These are phyloP conservation scores for Cyclaneusma minus DNA, from an alignment of 2,329 filamentous ascomycete genomes.

Conservation along the genomic window DNA sequence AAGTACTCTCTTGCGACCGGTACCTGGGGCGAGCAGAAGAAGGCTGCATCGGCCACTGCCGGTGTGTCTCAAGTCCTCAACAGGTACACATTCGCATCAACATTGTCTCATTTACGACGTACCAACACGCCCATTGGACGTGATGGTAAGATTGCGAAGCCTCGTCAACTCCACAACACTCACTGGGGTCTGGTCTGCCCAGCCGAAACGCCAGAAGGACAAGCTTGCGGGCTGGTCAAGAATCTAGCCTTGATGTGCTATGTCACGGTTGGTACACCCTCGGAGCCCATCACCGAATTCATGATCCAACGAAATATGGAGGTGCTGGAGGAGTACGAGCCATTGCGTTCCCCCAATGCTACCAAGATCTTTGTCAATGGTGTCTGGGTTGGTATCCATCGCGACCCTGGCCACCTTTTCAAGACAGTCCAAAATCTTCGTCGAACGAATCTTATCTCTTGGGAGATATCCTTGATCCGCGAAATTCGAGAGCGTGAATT, in stretches of 20 bases:
- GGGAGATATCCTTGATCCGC: constrained; percentile 86
- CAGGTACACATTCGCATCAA: constrained; percentile 93
- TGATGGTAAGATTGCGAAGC: constrained; percentile 96
- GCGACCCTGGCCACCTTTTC: constrained; percentile 75
- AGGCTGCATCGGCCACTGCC: constrained; percentile 84
- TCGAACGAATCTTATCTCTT: constrained; percentile 68
- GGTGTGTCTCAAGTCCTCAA: constrained; percentile 98
- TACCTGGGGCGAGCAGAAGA: constrained; percentile 99
- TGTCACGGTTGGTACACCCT: constrained; percentile 86
- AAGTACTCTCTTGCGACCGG: constrained; percentile 96
- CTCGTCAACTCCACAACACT: constrained; percentile 93
- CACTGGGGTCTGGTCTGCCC: constrained; percentile 98
- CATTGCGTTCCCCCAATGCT: constrained; percentile 69
- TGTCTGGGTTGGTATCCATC: constrained; percentile 92
- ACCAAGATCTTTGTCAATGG: constrained; percentile 98
- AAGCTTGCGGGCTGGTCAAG: constrained; percentile 96
- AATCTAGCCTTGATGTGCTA: constrained; percentile 97
- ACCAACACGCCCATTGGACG: constrained; percentile 96
- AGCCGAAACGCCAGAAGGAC: constrained; percentile 93
- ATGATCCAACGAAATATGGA: constrained; percentile 96
- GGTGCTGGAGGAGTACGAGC: constrained; percentile 87
- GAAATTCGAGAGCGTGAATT: constrained; percentile 97
- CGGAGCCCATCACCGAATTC: constrained; percentile 82
- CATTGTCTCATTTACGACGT: constrained; percentile 85
- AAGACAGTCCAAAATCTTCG: constrained; percentile 63